Evolutionary conservation across 2,329 filamentous ascomycete genomes (phyloP).

Genomic region (Xylaria sp.): DNA sequence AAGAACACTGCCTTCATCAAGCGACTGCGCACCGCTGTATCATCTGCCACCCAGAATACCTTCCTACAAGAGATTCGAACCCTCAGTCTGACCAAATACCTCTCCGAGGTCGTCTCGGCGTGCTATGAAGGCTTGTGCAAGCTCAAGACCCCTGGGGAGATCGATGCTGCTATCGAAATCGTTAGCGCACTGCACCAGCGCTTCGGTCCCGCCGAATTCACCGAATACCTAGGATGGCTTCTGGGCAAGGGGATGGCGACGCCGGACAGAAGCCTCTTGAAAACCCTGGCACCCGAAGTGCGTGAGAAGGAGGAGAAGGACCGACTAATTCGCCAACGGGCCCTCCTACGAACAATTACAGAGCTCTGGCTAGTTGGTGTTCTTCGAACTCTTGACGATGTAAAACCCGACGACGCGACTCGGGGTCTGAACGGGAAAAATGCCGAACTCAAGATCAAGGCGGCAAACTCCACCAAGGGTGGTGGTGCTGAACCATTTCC

Average conservation of each 20-base stretch:
- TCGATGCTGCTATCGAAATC: conserved; percentile 90
- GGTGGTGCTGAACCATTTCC: conserved; percentile 90
- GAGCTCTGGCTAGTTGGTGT: conserved; percentile 96
- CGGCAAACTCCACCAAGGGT: conserved; percentile 65
- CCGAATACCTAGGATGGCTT: conserved; percentile 90
- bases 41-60: conserved; percentile 78
- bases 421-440: conserved; percentile 71
- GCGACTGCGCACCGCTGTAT: conserved; percentile 89
- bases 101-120: conserved; percentile 95
- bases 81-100: conserved; percentile 92
- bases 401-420: conserved; percentile 70
- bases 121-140: conserved; percentile 94
- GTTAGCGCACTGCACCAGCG: conserved; percentile 95
- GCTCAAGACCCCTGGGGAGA: conserved; percentile 90
- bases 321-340: conserved; percentile 83
- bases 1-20: conserved; percentile 99
- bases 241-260: conserved; percentile 90
- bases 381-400: conserved; percentile 79
- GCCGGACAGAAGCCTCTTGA: conserved; percentile 85
- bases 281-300: conserved; percentile 79
- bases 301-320: conserved; percentile 97
- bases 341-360: conserved; percentile 88
- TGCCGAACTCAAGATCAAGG: conserved; percentile 66
- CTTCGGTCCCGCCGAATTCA: conserved; percentile 91
- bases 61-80: conserved; percentile 91